Percentiles rank a stretch among this genome's conserved stretches.
These are phyloP conservation scores for Acorus gramineus DNA, from an alignment of 106 monocot genomes.

Conservation along the genomic window DNA sequence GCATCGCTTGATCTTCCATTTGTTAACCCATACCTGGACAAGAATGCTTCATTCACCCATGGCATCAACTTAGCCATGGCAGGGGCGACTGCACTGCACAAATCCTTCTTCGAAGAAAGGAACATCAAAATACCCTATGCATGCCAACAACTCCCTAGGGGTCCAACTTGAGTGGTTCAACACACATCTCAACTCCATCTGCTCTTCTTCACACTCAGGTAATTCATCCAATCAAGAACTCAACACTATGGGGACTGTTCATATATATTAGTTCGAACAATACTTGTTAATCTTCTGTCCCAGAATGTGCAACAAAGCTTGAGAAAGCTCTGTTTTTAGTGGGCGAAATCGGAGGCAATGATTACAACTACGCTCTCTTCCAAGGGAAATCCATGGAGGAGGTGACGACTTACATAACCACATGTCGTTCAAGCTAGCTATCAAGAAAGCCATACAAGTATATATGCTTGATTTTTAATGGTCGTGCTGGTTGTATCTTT, in stretches of 20 bases:
- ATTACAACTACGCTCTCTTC: constrained; percentile 27
- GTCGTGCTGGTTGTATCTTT: no score
- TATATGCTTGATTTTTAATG: background rate
- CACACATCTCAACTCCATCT: constrained; percentile 11
- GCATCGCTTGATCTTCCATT: constrained; percentile 23
- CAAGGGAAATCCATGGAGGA: background rate
- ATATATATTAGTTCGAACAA: no score
- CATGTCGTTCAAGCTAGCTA: constrained; percentile 10
- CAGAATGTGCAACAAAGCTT: constrained; percentile 11
- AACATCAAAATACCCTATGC: constrained; percentile 4
- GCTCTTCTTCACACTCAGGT: constrained; percentile 18
- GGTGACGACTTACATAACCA: constrained; percentile 11
- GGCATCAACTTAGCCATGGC: constrained; percentile 46
- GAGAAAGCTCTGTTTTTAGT: constrained; percentile 29
- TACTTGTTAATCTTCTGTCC: no score
- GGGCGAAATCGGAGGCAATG: constrained; percentile 55
- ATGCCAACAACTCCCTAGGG: constrained; percentile 15
- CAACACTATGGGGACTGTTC: no score
- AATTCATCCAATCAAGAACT: no score
- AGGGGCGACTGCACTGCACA: constrained; percentile 36
- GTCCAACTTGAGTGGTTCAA: constrained; percentile 37
- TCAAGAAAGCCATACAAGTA: constrained; percentile 8
- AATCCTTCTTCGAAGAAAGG: constrained; percentile 6
- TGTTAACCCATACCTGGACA: constrained; percentile 23
- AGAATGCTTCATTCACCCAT: constrained; percentile 7